Base-by-base conservation (phyloP, 306 rosid genomes). In the Albizia julibrissin region DNA sequence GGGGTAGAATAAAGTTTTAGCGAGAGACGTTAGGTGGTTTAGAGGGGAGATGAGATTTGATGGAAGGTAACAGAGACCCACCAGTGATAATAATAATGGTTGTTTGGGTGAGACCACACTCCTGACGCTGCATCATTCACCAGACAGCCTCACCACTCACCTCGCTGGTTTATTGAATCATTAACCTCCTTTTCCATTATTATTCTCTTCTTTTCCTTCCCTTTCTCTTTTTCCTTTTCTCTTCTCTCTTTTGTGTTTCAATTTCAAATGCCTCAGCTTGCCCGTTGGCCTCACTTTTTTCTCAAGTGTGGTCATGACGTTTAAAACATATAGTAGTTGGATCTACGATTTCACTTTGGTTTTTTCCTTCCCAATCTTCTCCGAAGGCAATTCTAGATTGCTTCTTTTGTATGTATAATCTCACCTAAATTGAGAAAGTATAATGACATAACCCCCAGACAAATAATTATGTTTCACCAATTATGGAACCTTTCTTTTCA, bases 1-100 rank as follows among this genome's bases (percentile, higher is more conserved):
- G 79, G 87, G 81, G 90, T 87, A 79, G 81, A 84, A 75, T 21
- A 69, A 81, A 79, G 78, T 21, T 75, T 84, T 69, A 75, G 65
- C 50, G 83, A 76, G 72, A 65, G 7, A 50, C 10, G 29, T 7
- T 19, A 86, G 90, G 82, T 77, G 80, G 86, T 66, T 87, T 85
- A 84, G 80, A 85, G 65, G 29, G 39, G 71, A 89, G 88, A 61
- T 49, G 2, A 11, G 46, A 10, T 42, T 54, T 76, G 39, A 37
- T 75, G 83, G 82, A 85, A 74, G 84, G 74, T 21, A 75, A 76
- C 7, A 42, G 74, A 54, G 86, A 88, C 94, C 95, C 91, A 90
- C 92, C 91, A 78, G 76, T 24, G 68, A 73, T 83, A 77, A 90
- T 86, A 79, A 90, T 89, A 81, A 89, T 83, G 86, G 56, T 85